Evolutionary conservation across 2,329 filamentous ascomycete genomes (phyloP).

Genomic region (Eurotiales sp.): DNA sequence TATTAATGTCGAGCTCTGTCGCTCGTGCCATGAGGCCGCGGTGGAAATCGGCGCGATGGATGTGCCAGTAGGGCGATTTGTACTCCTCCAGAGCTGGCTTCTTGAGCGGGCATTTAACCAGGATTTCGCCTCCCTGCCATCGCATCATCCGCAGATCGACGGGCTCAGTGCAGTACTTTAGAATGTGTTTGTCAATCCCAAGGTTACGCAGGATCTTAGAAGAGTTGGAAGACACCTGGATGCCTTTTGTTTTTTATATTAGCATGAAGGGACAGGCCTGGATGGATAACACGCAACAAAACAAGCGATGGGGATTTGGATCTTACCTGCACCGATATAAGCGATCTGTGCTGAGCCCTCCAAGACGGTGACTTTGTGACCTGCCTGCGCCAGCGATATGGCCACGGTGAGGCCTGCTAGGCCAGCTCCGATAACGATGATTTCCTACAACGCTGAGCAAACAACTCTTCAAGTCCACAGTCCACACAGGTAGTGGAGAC

Average conservation of each 20-base stretch:
- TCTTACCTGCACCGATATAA: no score
- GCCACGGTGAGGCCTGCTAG: no score
- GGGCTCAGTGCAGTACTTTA: conserved; percentile 27
- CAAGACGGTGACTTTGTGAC: no score
- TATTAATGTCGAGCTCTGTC: conserved; percentile 49
- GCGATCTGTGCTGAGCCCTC: no score
- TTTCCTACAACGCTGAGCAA: no score
- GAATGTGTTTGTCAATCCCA: conserved; percentile 25
- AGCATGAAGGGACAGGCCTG: no score
- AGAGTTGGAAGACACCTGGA: conserved; percentile 32
- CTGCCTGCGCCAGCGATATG: no score
- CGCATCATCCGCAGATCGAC: conserved; percentile 27
- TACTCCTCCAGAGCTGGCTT: conserved; percentile 27
- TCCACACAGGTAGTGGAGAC: no score
- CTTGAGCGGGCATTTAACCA: conserved; percentile 51
- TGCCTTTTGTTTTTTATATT: conserved; percentile 19
- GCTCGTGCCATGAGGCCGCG: conserved; percentile 51
- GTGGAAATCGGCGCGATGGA: conserved; percentile 63
- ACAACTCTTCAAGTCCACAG: no score
- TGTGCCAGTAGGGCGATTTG: conserved; percentile 54
- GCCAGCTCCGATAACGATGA: no score
- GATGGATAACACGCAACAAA: no score
- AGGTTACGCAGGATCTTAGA: conserved; percentile 26
- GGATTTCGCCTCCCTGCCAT: conserved; percentile 29
- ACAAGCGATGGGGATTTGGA: no score